Base-by-base conservation (phyloP, 108 stramenopile genomes). In the Pseudonitzschia multistriata region DNA sequence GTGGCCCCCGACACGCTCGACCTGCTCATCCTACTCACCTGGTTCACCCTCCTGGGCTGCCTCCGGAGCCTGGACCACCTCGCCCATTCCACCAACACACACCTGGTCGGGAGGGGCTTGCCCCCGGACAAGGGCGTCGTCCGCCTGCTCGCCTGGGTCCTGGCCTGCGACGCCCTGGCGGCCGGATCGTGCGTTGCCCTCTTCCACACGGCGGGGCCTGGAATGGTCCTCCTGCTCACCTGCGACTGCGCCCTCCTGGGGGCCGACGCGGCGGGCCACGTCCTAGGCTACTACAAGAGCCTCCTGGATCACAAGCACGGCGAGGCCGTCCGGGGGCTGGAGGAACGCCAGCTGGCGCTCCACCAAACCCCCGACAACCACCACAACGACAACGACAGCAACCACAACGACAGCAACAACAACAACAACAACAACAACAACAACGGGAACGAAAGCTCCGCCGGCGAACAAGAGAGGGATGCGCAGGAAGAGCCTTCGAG, bases 11-110 rank as follows among this genome's bases (percentile, higher is more conserved):
- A 87, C 50, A 83, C 81, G 1, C 60, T 86, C 28, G 88, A 92
- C 65, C 70, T 89, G 33, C 66, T 92, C 56, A 83, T 89, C 28
- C 66, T 92, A 25, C 53, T 88, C 25, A 61, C 75, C n/a, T 92
- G 91, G 91, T 92, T 83, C 68, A 81, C 88, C 25, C 28, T 78
- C 13, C 61, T 92, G 39, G 70, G 84, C 0, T 92, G 87, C 67
- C 75, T 92, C 5, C 81, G 85, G 42, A 79, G 74, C 70, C 66
- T 89, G 37, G 73, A 79, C 15, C 74, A 83, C 66, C 66, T 88
- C 37, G 83, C 85, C 50, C 83, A 82, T 59, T 65, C 73, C 14
- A 76, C 86, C 2, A 80, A 79, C 25, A 35, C 70, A 19, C 83
- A 83, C 36, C 70, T 78, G 3, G 33, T 73, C 11, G 80, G 76